A percentile compares a stretch with the other conserved stretches of the same genome.
Evolutionary conservation across 768 basidiomycete species (phyloP).

Genomic region (Termitomyces sp.): DNA sequence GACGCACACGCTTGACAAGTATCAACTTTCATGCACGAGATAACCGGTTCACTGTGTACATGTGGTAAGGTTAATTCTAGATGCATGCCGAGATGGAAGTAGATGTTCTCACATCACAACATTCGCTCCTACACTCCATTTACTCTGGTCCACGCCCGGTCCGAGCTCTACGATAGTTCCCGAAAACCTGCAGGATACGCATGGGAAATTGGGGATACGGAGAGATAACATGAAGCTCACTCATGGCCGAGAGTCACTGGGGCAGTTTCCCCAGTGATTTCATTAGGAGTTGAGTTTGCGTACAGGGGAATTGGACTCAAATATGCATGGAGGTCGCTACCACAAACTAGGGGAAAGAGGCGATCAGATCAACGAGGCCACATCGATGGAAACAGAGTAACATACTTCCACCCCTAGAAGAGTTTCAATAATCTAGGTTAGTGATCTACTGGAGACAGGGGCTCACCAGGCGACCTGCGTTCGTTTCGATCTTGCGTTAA

Average conservation of each 20-base stretch:
- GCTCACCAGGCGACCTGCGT: slow-evolving; percentile 24
- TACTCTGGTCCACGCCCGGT: slow-evolving; percentile 23
- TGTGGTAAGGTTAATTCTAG: not conserved
- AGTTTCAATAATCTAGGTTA: not conserved
- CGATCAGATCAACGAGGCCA: not conserved
- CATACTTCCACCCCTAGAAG: slow-evolving; percentile 28
- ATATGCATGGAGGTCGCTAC: slow-evolving; percentile 43
- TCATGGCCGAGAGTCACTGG: slow-evolving; percentile 44
- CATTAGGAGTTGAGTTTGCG: slow-evolving; percentile 28
- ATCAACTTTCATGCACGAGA: slow-evolving; percentile 29
- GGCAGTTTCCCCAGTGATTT: slow-evolving; percentile 30
- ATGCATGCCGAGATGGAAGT: slow-evolving; percentile 1
- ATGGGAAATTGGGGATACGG: not conserved
- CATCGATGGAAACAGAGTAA: not conserved
- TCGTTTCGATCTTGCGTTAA: not conserved
- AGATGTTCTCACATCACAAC: slow-evolving; percentile 23
- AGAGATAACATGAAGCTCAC: slow-evolving; percentile 17
- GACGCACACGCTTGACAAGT: slow-evolving; percentile 28
- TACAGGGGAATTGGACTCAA: slow-evolving; percentile 20
- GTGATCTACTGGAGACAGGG: not conserved
- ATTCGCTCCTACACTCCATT: slow-evolving; percentile 29
- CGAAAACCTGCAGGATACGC: slow-evolving; percentile 19
- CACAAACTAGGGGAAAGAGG: slow-evolving; percentile 29
- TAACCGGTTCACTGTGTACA: slow-evolving; percentile 32
- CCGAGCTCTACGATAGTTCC: slow-evolving; percentile 31